Conservation (phyloP, 2,329 filamentous ascomycete species). For the Cryphonectria radicalis region DNA sequence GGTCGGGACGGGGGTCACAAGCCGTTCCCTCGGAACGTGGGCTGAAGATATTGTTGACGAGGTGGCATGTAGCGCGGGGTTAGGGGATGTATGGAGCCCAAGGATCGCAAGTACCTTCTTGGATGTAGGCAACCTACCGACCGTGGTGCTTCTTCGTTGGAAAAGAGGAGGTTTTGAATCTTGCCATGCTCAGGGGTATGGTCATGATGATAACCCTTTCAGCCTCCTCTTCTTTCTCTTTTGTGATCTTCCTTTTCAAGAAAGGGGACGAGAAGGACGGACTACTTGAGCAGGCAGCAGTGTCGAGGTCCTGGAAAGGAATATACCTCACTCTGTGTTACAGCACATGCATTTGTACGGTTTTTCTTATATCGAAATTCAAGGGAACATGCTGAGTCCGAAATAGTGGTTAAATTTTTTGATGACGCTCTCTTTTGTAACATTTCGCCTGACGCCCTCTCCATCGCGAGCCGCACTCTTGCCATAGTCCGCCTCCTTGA, state of each 20-base stretch:
- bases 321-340: background rate
- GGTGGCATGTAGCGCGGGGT: background rate
- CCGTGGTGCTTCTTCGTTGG: background rate
- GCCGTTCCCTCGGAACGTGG: background rate
- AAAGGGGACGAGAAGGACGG: background rate
- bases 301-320: background rate
- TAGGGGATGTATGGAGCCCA: background rate
- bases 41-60: background rate
- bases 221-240: background rate
- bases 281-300: background rate
- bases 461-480: background rate
- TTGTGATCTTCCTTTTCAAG: no score
- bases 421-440: constrained; percentile 9
- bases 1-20: background rate
- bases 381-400: background rate
- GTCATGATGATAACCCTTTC: background rate
- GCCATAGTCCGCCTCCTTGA: background rate
- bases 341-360: background rate
- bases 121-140: background rate
- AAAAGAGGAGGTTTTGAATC: no score
- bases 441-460: constrained; percentile 10
- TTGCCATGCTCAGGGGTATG: background rate
- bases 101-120: background rate
- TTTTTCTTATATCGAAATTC: no score
- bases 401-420: constrained; percentile 9